Conservation (phyloP, 139 green algal genomes). For the Asterochloris sp. region DNA sequence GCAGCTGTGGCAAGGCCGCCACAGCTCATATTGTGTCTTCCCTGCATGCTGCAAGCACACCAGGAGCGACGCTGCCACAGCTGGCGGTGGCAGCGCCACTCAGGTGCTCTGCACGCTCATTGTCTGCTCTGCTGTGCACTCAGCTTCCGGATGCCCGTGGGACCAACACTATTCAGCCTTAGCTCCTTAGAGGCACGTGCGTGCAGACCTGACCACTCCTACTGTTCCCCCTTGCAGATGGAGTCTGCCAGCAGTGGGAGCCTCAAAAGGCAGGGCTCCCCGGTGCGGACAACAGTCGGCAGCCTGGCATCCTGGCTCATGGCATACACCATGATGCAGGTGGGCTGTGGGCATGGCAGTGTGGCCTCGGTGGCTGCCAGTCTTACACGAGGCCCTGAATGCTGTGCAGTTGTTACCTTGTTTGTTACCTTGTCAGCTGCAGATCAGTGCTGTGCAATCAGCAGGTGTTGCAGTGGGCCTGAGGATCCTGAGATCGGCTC, state of each 20-base stretch:
- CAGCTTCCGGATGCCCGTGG: neutral
- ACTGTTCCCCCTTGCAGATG: neutral
- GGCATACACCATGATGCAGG: constrained; percentile 21
- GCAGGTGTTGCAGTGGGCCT: too few species aligned
- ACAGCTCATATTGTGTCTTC: neutral
- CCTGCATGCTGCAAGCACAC: neutral
- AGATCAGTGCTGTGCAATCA: too few species aligned
- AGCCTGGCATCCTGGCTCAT: constrained; percentile 20
- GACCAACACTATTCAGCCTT: neutral
- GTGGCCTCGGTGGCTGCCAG: neutral
- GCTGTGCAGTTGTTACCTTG: too few species aligned
- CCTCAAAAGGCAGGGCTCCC: neutral
- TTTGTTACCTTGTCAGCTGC: too few species aligned
- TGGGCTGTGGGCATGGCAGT: neutral
- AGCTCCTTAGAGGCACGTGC: neutral
- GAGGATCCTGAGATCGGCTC: too few species aligned
- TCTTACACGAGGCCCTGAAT: neutral
- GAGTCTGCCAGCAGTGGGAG: neutral
- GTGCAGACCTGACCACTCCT: too few species aligned
- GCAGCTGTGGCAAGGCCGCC: neutral
- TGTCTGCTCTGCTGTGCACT: neutral
- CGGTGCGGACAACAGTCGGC: constrained; percentile 9
- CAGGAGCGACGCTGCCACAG: neutral
- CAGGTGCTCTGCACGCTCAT: neutral
- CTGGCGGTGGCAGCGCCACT: neutral